phyloP scores from a whole-genome alignment of 371 early-diverging fungal genomes.

The Basidiobolus meristosporus region DNA sequence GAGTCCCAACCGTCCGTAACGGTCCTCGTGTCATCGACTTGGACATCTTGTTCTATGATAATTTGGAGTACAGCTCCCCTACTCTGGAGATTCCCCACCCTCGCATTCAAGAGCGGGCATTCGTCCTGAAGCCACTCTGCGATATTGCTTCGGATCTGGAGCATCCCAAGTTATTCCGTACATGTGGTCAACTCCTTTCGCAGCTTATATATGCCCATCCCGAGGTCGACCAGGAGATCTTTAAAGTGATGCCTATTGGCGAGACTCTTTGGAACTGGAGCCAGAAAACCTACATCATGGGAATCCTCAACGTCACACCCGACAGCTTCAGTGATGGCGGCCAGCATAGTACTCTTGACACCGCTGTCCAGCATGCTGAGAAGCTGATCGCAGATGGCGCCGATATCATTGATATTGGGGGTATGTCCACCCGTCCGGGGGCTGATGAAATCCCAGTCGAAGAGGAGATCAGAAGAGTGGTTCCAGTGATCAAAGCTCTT shows the following conservation, averaged over 20 bases:
- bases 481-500: slow-evolving; percentile 70
- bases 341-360: slow-evolving; percentile 25
- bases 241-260: slow-evolving; percentile 44
- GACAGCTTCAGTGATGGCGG: slow-evolving; percentile 96
- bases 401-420: slow-evolving; percentile 91
- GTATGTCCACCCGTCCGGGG: slow-evolving; percentile 82
- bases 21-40: slow-evolving; percentile 90
- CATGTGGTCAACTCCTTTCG: slow-evolving; percentile 53
- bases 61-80: slow-evolving; percentile 44
- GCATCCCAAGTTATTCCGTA: slow-evolving; percentile 72
- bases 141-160: slow-evolving; percentile 80
- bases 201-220: slow-evolving; percentile 27
- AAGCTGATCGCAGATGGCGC: slow-evolving; percentile 63
- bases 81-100: slow-evolving; percentile 76
- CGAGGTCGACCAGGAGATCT: slow-evolving; percentile 23
- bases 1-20: slow-evolving; percentile 46
- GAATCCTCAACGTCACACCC: slow-evolving; percentile 90
- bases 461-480: slow-evolving; percentile 64
- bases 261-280: slow-evolving; percentile 31
- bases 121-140: slow-evolving; percentile 84
- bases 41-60: slow-evolving; percentile 85
- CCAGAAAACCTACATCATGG: slow-evolving; percentile 72
- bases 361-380: slow-evolving; percentile 48
- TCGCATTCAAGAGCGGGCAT: slow-evolving; percentile 75
- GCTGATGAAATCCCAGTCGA: slow-evolving; percentile 56